Conservation (phyloP, 2,329 filamentous ascomycete genomes). For the Mariannaea sp. region DNA sequence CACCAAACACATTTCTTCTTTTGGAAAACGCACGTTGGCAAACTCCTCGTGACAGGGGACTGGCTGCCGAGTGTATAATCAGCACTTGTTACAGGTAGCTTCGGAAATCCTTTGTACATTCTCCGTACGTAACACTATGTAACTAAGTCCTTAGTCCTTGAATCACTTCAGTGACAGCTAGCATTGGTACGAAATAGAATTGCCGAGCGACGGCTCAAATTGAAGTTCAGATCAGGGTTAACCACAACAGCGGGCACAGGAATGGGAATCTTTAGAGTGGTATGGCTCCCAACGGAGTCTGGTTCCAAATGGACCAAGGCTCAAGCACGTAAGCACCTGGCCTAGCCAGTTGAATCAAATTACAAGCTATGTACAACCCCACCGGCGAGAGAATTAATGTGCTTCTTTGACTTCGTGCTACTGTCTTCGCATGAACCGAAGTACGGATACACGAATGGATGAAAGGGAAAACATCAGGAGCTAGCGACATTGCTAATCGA, state of each 20-base stretch:
- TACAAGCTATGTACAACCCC: slow-evolving; percentile 9
- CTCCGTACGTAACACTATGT: background rate
- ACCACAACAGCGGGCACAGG: slow-evolving; percentile 2
- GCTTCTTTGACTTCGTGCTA: background rate
- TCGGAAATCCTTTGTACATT: no score
- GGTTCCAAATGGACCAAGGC: background rate
- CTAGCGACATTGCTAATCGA: background rate
- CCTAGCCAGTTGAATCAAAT: slow-evolving; percentile 10
- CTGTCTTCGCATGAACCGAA: no score
- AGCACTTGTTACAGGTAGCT: no score
- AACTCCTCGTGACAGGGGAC: no score
- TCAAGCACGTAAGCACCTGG: background rate
- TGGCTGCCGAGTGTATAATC: no score
- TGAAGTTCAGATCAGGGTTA: slow-evolving; percentile 20
- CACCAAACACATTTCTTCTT: no score
- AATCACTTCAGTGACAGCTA: slow-evolving; percentile 1
- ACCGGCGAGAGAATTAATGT: slow-evolving; percentile 6
- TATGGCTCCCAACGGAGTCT: slow-evolving; percentile 2
- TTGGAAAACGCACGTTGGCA: no score
- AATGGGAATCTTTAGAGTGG: slow-evolving; percentile 9
- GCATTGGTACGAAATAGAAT: slow-evolving; percentile 5
- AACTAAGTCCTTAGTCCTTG: no score
- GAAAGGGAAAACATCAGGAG: background rate
- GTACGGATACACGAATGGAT: no score
- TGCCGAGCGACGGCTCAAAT: slow-evolving; percentile 5